A percentile compares a stretch with the other conserved stretches of the same genome.
Evolutionary conservation across 73 alveolate genomes (phyloP).

Genomic region (Urostyla sp.): DNA sequence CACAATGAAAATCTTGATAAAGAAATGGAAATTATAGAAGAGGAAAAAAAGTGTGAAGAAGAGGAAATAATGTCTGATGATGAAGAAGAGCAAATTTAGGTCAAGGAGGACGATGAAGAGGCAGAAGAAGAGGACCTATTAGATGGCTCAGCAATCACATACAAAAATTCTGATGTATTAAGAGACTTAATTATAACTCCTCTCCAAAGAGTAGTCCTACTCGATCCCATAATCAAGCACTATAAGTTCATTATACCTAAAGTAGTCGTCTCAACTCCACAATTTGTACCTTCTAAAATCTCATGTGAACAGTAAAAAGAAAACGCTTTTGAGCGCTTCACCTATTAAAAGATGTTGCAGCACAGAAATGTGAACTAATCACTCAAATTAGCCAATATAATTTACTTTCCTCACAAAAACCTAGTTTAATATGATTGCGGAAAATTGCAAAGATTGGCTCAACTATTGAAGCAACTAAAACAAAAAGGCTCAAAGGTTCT

Average conservation of each 20-base stretch:
- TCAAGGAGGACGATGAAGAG: background rate
- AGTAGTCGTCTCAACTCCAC: constrained; percentile 56
- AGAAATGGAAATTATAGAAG: background rate
- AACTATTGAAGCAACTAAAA: constrained; percentile 84
- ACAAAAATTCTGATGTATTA: constrained; percentile 54
- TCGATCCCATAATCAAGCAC: constrained; percentile 55
- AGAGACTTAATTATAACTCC: constrained; percentile 62
- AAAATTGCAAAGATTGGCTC: constrained; percentile 90
- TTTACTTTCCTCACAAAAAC: constrained; percentile 96
- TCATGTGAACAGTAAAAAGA: constrained; percentile 19
- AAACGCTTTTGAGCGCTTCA: constrained; percentile 51
- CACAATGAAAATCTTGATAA: background rate
- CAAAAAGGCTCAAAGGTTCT: constrained; percentile 88
- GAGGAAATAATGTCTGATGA: constrained; percentile 30
- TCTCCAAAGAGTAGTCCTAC: constrained; percentile 30
- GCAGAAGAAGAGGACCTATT: background rate
- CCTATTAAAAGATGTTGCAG: constrained; percentile 54
- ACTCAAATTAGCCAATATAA: constrained; percentile 44
- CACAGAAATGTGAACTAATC: constrained; percentile 63
- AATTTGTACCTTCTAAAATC: constrained; percentile 42
- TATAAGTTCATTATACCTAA: constrained; percentile 57
- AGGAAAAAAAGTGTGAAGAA: constrained; percentile 41
- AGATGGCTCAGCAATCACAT: constrained; percentile 20
- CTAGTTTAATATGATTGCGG: constrained; percentile 99
- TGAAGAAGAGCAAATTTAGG: constrained; percentile 21